Evolutionary conservation across 345 rosid species (phyloP).

Genomic region (Kandelia obovata): DNA sequence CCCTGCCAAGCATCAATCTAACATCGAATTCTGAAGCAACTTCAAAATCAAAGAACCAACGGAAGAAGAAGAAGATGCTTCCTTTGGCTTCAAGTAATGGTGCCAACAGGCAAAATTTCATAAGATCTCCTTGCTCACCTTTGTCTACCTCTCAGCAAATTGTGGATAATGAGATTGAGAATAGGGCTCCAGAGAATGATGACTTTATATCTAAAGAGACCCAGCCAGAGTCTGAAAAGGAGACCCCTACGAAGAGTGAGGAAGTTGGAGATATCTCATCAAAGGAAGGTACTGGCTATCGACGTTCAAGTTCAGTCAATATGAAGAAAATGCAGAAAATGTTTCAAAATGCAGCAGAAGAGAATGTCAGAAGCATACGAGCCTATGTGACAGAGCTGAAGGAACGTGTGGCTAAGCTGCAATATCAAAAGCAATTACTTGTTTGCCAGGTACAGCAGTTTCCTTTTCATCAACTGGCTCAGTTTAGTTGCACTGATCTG

Average conservation of each 20-base stretch:
- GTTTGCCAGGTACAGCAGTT: conserved; percentile 74
- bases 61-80: conserved; percentile 76
- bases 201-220: conserved; percentile 39
- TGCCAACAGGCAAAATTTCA: conserved; percentile 60
- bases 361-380: conserved; percentile 93
- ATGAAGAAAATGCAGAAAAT: conserved; percentile 98
- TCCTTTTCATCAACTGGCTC: not conserved
- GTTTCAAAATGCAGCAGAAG: conserved; percentile 99
- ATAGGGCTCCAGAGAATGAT: conserved; percentile 70
- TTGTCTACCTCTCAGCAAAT: conserved; percentile 73
- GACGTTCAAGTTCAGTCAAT: conserved; percentile 82
- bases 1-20: conserved; percentile 66
- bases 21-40: conserved; percentile 45
- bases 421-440: conserved; percentile 99
- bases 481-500: not conserved
- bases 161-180: conserved; percentile 69
- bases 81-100: conserved; percentile 77
- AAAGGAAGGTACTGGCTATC: conserved; percentile 66
- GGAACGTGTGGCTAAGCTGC: conserved; percentile 94
- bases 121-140: conserved; percentile 91
- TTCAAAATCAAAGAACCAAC: conserved; percentile 60
- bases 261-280: conserved; percentile 70
- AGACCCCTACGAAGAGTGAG: conserved; percentile 70
- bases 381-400: conserved; percentile 89
- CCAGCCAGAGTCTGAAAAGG: conserved; percentile 53